Percentiles rank a stretch among this genome's conserved stretches.
These are phyloP conservation scores for Durotheca rogersii DNA, from an alignment of 495 filamentous ascomycete genomes.

Conservation along the genomic window DNA sequence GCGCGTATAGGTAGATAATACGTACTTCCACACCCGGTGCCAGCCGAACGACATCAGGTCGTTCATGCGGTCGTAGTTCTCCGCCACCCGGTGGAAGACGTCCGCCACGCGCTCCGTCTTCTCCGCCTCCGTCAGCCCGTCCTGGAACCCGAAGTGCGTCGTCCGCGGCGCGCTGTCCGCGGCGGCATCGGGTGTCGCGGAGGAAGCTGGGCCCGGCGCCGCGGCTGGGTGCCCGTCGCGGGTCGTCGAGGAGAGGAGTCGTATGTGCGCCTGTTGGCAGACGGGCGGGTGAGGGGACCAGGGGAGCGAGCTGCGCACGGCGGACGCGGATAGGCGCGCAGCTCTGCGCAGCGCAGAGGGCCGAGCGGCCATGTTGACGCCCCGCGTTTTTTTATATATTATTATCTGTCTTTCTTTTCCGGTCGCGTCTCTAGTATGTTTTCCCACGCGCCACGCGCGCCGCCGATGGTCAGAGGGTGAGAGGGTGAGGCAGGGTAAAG, in stretches of 20 bases:
- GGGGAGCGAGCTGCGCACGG: not conserved
- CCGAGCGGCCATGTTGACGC: conserved; percentile 29
- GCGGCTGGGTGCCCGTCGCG: conserved; percentile 9
- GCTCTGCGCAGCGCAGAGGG: conserved; percentile 23
- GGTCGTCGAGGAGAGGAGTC: conserved; percentile 21
- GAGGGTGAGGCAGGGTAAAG: no score
- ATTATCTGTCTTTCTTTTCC: no score
- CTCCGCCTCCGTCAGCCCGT: conserved; percentile 77
- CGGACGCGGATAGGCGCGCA: conserved; percentile 14
- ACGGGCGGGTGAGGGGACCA: not conserved
- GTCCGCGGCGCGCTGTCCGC: conserved; percentile 39
- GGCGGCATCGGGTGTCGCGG: conserved; percentile 3
- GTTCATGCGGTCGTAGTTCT: conserved; percentile 94
- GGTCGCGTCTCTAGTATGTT: no score
- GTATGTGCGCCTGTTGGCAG: not conserved
- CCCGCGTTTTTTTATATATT: no score
- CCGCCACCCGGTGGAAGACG: conserved; percentile 94
- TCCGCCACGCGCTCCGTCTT: conserved; percentile 70
- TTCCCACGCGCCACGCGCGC: no score
- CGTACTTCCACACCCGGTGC: conserved; percentile 89
- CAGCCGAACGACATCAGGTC: conserved; percentile 97
- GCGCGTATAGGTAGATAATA: no score
- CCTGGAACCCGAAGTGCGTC: conserved; percentile 88
- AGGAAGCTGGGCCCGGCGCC: conserved; percentile 8
- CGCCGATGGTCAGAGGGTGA: conserved; percentile 6